These are phyloP conservation scores for Musa schizocarpa DNA, from an alignment of 176 grass and related monocot species.

Conservation along the genomic window DNA sequence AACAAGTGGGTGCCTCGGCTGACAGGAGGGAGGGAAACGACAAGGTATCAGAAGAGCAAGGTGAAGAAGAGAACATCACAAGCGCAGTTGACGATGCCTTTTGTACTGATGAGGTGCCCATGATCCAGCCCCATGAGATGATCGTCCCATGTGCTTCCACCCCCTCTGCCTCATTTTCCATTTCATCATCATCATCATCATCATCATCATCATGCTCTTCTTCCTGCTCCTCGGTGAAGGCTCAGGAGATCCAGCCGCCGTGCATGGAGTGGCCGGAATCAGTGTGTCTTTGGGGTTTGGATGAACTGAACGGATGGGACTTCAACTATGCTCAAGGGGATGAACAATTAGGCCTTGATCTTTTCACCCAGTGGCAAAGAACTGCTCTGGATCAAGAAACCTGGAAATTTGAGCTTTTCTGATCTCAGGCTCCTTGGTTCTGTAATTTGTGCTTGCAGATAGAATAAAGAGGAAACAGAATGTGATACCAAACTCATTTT, in stretches of 20 bases:
- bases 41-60: not conserved
- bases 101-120: slow-evolving; percentile 12
- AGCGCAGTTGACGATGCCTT: not conserved
- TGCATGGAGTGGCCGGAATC: slow-evolving; percentile 1
- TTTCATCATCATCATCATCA: not conserved
- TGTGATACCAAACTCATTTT: not conserved
- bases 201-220: not conserved
- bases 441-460: not conserved
- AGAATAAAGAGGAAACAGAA: not conserved
- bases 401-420: slow-evolving; percentile 14
- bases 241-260: not conserved
- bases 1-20: not conserved
- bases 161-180: not conserved
- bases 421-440: not conserved
- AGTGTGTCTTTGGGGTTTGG: not conserved
- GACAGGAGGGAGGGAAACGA: too few species aligned
- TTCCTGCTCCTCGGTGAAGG: not conserved
- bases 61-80: not conserved
- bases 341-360: not conserved
- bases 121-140: slow-evolving; percentile 19
- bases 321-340: not conserved
- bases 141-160: not conserved
- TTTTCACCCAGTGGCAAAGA: not conserved
- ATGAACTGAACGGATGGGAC: not conserved
- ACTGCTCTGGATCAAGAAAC: slow-evolving; percentile 1